Evolutionary conservation across 2,329 filamentous ascomycete genomes (phyloP), one percentile per base, ranked within the genome.

Genomic region (Apiospora saccharicola): DNA sequence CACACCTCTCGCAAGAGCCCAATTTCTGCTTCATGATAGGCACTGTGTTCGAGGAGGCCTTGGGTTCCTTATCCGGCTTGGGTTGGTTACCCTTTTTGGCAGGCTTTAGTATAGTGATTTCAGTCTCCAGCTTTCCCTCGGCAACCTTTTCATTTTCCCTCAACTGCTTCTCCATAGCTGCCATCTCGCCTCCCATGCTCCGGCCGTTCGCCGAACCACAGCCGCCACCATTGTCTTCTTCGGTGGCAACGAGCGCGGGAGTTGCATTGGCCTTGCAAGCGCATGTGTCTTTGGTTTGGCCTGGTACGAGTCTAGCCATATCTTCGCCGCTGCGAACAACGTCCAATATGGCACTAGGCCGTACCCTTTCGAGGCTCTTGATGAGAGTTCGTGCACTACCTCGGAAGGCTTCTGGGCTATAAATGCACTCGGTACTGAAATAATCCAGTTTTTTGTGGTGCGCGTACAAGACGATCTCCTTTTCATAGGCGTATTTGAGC

Each of bases 371-470:
- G 44, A 99, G 85, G 77, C 96, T 97, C 85, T 99, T 99, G 82
- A 99, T 98, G 72, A 99, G 84, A 37, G 92, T 94, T 75, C 96
- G 90, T 2, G 96, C 96, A 76, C 94, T 98, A 3, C 96, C 96
- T 73, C 96, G 89, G 80, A 99, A 99, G 2, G 96, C 96, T 83
- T 99, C 96, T 0, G 96, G 96, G 71, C 94, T 98, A 85, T 99
- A 99, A 73, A 99, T 95, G 86, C 96, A 99, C 83, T 99, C 96
- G 0, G 96, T 99, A 79, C 92, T 98, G 83, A 99, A 99, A 83
- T 99, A 99, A 81, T 98, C 95, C 75, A 99, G 87, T 82, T 95
- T 95, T 83, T 96, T 97, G 85, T 99, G 95, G 80, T 98, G 94
- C 6, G 96, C 96, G 80, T 99, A 99, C 7, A 99, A 87, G 24